phyloP scores from a whole-genome alignment of 192 early-diverging fungal genomes.

The Pilaira anomala region DNA sequence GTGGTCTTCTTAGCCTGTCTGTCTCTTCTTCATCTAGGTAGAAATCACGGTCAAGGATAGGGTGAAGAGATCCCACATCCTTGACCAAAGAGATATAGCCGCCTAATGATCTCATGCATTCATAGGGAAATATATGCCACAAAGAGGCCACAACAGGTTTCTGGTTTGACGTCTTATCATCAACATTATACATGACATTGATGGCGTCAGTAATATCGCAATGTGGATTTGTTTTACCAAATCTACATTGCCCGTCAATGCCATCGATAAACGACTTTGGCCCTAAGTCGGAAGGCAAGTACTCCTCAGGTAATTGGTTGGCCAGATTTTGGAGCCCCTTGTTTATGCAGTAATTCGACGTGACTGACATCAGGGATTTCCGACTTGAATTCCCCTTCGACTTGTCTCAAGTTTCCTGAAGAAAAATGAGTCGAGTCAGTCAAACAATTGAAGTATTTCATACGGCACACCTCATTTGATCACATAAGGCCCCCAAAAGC shows the following conservation, averaged over 20 bases:
- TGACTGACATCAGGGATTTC: conserved; percentile 51
- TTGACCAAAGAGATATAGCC: conserved; percentile 37
- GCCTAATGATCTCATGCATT: conserved; percentile 29
- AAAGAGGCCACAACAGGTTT: conserved; percentile 37
- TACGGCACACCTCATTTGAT: too few species aligned
- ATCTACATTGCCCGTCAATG: conserved; percentile 38
- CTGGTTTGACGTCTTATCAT: neutral
- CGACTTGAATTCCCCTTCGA: too few species aligned
- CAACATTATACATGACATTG: conserved; percentile 62
- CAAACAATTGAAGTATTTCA: too few species aligned
- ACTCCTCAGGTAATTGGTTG: conserved; percentile 45
- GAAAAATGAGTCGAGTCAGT: too few species aligned
- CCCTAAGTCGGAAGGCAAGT: conserved; percentile 66
- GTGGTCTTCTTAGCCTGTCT: too few species aligned
- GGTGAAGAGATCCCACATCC: conserved; percentile 33
- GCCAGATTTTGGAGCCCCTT: conserved; percentile 57
- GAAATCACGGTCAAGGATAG: conserved; percentile 67
- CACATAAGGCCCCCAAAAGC: too few species aligned
- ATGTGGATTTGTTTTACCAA: conserved; percentile 72
- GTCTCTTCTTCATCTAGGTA: conserved; percentile 54
- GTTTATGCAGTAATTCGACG: conserved; percentile 53
- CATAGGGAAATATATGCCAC: conserved; percentile 63
- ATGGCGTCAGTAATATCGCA: conserved; percentile 79
- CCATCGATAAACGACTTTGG: conserved; percentile 75
- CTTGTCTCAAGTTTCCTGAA: too few species aligned